Percentiles rank a stretch among this genome's conserved stretches.
Conservation (phyloP, 495 filamentous ascomycete species). For the Aspergillus avenaceus region DNA sequence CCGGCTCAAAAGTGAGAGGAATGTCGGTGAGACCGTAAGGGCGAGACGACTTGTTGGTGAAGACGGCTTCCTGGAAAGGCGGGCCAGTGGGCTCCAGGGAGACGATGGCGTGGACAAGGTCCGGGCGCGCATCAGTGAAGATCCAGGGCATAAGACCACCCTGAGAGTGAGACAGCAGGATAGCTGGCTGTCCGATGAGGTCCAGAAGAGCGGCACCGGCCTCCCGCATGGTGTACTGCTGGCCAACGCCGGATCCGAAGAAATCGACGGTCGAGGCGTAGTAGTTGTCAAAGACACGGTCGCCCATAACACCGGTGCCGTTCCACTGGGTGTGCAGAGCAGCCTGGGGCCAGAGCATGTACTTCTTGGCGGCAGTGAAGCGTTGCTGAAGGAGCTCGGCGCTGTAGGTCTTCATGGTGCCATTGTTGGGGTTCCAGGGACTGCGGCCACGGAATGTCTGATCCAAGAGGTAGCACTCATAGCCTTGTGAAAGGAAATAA, state of each 20-base stretch:
- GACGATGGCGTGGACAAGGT: conserved; percentile 44
- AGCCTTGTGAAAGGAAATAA: conserved; percentile 41
- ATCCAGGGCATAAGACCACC: conserved; percentile 49
- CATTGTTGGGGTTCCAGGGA: conserved; percentile 26
- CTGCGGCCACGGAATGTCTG: conserved; percentile 41
- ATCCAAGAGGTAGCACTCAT: conserved; percentile 44
- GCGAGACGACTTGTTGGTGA: conserved; percentile 19
- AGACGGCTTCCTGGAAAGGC: conserved; percentile 39
- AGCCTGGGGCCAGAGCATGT: conserved; percentile 40
- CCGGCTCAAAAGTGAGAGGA: conserved; percentile 48
- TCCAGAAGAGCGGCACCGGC: conserved; percentile 46
- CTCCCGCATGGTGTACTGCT: conserved; percentile 39
- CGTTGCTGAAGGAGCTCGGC: conserved; percentile 30
- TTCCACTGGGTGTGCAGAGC: conserved; percentile 48
- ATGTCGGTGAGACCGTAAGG: conserved; percentile 45
- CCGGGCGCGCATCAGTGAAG: conserved; percentile 40
- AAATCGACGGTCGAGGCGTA: conserved; percentile 42
- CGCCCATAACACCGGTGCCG: conserved; percentile 37
- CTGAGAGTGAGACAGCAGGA: conserved; percentile 51
- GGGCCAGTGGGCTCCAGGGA: conserved; percentile 53
- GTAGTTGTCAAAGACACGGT: conserved; percentile 42
- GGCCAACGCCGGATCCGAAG: conserved; percentile 22
- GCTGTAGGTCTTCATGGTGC: conserved; percentile 23
- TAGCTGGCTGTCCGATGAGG: conserved; percentile 37
- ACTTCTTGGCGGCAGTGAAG: conserved; percentile 35